Conservation (phyloP, 192 early-diverging fungal species). For the Coemansia sp. region DNA sequence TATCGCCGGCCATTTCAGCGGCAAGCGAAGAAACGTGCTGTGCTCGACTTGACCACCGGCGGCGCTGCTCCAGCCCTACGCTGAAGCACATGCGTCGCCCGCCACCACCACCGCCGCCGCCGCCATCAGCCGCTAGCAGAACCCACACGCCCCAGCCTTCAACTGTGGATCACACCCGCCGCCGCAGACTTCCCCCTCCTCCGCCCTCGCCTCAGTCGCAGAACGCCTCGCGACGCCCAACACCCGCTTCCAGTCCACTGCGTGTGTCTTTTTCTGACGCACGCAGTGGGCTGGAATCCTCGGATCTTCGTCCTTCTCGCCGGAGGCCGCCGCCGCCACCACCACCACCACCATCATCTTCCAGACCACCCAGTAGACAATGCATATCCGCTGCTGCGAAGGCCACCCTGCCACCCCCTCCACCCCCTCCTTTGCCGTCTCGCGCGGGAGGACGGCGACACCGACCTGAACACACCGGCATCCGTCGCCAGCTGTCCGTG, state of each 20-base stretch:
- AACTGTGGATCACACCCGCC: conserved; percentile 6
- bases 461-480: conserved; percentile 31
- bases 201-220: conserved; percentile 17
- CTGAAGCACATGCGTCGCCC: conserved; percentile 13
- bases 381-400: background rate
- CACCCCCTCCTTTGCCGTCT: conserved; percentile 12
- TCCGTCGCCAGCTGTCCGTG: conserved; percentile 49
- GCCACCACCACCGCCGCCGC: conserved; percentile 27
- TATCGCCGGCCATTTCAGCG: conserved; percentile 35
- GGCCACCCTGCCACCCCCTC: background rate
- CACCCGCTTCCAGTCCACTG: background rate
- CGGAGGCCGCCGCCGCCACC: conserved; percentile 32
- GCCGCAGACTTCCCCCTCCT: conserved; percentile 36
- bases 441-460: conserved; percentile 5
- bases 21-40: conserved; percentile 50
- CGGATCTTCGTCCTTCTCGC: conserved; percentile 15
- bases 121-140: background rate
- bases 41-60: conserved; percentile 9
- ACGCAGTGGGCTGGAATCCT: background rate
- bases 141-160: conserved; percentile 2
- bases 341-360: conserved; percentile 16
- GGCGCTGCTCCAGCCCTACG: background rate
- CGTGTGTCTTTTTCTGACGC: background rate
- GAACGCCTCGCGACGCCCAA: background rate
- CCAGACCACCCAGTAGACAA: conserved; percentile 8